Base-by-base conservation (phyloP, 1,284 basidiomycete genomes). In the Naganishia sp. region DNA sequence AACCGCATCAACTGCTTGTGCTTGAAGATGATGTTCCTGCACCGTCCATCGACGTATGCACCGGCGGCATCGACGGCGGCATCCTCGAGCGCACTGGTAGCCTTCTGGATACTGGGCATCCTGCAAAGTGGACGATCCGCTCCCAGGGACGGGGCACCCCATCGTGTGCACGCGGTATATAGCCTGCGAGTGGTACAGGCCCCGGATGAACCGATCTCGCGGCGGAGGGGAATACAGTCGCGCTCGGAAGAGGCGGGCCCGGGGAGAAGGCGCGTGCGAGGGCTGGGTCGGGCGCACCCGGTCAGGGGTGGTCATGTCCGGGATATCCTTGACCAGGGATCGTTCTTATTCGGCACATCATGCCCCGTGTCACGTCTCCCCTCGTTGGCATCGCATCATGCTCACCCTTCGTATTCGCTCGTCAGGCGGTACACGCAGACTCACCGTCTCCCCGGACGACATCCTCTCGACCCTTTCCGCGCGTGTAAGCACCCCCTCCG, bases 1-100 rank as follows among this genome's bases (percentile, higher is more conserved):
- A 66, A 61, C 31, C 57, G 23, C 16, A 46, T 52, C 57, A 66
- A 49, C 59, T 66, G 65, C 44, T 66, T 66, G 52, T 66, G 53
- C 52, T 63, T 53, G 65, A 66, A 66, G 44, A 61, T 46, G 11
- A 55, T 39, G 11, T 61, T 63, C 45, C 23, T 59, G n/a, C 44
- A 39, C 28, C 65, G 48, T 39, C 44, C 59, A 55, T 66, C 65
- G 7, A 63, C 57, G 18, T 33, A 44, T 1, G 65, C 65, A 9
- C 65, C 65, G 42, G 49, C 23, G 10, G 65, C 65, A 11, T 61
- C 50, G 36, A 18, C 59, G 16, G 59, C 43, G 25, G 49, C 49
- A n/a, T 46, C 42, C 21, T 53, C 48, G 21, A 63, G 60, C 43
- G 43, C 9, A n/a, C 53, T 52, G 60, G 25, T 23, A 23, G 48